phyloP scores from a whole-genome alignment of 2,329 filamentous ascomycete genomes.

The Chaetoscypha palmicola region DNA sequence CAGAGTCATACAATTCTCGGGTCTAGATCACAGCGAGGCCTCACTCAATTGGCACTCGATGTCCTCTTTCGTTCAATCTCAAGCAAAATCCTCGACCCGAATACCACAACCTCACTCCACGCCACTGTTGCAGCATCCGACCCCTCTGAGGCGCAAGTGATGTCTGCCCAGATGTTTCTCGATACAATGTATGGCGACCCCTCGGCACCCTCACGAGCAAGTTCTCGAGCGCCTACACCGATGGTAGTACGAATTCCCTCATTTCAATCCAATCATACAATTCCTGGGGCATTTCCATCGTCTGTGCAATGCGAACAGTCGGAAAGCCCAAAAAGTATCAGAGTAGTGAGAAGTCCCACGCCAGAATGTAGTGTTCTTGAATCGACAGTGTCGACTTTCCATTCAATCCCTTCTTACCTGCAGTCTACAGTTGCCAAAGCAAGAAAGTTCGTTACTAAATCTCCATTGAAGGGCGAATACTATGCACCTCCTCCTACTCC shows the following conservation, averaged over 20 bases:
- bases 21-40: constrained; percentile 74
- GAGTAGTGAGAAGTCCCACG: constrained; percentile 12
- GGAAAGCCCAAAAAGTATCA: constrained; percentile 28
- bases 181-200: constrained; percentile 69
- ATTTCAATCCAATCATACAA: constrained; percentile 14
- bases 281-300: constrained; percentile 19
- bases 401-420: constrained; percentile 27
- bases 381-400: constrained; percentile 13
- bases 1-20: constrained; percentile 95
- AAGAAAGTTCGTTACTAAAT: constrained; percentile 31
- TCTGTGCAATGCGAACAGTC: constrained; percentile 16
- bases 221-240: constrained; percentile 62
- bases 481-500: constrained; percentile 49
- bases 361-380: constrained; percentile 16
- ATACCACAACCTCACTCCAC: constrained; percentile 53
- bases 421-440: constrained; percentile 26
- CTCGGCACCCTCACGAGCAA: constrained; percentile 47
- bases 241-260: constrained; percentile 51
- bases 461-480: constrained; percentile 45
- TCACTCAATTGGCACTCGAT: constrained; percentile 88
- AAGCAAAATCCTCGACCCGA: constrained; percentile 59
- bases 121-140: constrained; percentile 71
- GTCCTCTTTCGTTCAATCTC: constrained; percentile 79
- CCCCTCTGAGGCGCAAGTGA: constrained; percentile 71
- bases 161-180: constrained; percentile 67